Evolutionary conservation across 2,329 filamentous ascomycete species (phyloP).

Genomic region (Phyllosticta capitalensis): DNA sequence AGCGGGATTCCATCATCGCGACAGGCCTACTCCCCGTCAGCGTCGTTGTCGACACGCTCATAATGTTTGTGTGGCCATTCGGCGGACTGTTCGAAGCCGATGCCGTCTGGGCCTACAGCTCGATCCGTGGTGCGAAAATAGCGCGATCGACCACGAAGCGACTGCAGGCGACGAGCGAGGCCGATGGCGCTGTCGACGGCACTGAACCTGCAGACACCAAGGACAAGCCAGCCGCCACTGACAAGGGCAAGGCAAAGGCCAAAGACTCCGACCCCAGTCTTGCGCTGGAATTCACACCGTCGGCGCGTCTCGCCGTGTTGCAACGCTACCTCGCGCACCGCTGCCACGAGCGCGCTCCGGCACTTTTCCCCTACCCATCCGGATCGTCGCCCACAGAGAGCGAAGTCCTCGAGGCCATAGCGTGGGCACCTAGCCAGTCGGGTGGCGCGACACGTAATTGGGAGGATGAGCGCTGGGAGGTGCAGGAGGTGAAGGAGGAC

Average conservation of each 20-base stretch:
- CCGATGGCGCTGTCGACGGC: conserved; percentile 12
- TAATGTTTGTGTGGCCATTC: conserved; percentile 28
- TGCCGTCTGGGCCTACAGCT: conserved; percentile 29
- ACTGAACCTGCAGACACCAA: conserved; percentile 13
- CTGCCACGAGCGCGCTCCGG: conserved; percentile 29
- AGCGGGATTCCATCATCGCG: conserved; percentile 34
- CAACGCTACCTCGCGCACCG: conserved; percentile 29
- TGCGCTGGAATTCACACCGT: conserved; percentile 28
- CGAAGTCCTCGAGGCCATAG: conserved; percentile 34
- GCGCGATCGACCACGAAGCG: conserved; percentile 31
- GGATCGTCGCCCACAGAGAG: conserved; percentile 24
- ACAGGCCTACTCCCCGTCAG: conserved; percentile 30
- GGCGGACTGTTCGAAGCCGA: conserved; percentile 29
- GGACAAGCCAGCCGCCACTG: conserved; percentile 14
- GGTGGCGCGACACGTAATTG: conserved; percentile 25
- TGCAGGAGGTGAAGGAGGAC: conserved; percentile 33
- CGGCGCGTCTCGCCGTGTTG: conserved; percentile 27
- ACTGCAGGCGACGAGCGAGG: conserved; percentile 18
- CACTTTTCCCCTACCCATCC: conserved; percentile 24
- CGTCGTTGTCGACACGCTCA: conserved; percentile 27
- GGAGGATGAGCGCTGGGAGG: conserved; percentile 38
- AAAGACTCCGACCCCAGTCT: conserved; percentile 18
- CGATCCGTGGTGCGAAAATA: conserved; percentile 37
- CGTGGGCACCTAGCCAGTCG: conserved; percentile 30
- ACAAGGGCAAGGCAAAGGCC: not conserved